A percentile compares a stretch with the other conserved stretches of the same genome.
Evolutionary conservation across 2,329 filamentous ascomycete species (phyloP).

Genomic region (Penicillium sp.): DNA sequence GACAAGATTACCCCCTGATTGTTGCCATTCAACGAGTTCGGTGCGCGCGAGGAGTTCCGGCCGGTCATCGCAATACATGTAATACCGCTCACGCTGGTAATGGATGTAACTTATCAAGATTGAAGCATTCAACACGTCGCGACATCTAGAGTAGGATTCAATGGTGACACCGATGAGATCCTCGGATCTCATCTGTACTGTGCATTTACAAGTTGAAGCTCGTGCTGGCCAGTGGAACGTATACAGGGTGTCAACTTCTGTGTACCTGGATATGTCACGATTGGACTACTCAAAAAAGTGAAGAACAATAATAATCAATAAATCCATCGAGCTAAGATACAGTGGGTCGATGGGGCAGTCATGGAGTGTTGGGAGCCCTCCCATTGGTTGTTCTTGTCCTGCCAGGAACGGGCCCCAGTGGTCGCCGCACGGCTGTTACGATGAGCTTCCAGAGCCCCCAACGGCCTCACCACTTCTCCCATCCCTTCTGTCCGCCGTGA

Average conservation of each 20-base stretch:
- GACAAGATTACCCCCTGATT: background rate
- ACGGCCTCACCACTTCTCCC: slow-evolving; percentile 18
- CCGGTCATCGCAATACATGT: background rate
- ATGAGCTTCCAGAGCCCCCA: slow-evolving; percentile 12
- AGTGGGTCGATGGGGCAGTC: slow-evolving; percentile 8
- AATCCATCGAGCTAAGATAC: background rate
- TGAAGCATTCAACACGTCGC: background rate
- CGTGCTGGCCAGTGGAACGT: background rate
- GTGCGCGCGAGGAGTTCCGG: background rate
- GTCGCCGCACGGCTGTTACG: slow-evolving; percentile 5
- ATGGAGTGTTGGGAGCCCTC: slow-evolving; percentile 15
- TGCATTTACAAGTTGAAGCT: background rate
- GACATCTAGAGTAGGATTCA: background rate
- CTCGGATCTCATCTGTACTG: background rate
- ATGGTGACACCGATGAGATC: background rate
- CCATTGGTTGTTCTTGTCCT: slow-evolving; percentile 3
- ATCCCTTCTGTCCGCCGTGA: slow-evolving; percentile 15
- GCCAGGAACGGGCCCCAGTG: slow-evolving; percentile 11
- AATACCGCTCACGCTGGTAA: background rate
- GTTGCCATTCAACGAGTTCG: background rate
- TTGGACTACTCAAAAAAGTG: background rate
- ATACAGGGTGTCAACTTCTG: background rate
- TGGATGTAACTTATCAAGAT: background rate
- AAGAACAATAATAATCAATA: background rate
- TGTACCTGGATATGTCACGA: too few relatives aligned